Conservation (phyloP, 106 monocot genomes). For the Phalaenopsis aphrodite region DNA sequence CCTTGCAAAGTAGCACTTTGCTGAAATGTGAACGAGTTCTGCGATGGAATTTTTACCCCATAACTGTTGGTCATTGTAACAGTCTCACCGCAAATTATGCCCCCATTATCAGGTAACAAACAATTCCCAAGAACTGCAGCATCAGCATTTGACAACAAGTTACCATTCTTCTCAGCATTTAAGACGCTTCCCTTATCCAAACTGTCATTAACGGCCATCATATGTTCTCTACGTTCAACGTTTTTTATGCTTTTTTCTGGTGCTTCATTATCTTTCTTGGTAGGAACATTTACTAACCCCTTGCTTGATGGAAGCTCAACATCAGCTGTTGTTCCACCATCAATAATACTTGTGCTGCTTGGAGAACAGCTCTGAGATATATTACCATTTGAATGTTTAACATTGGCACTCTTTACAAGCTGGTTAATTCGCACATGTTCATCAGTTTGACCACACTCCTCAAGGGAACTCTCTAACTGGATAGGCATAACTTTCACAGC, state of each 20-base stretch:
- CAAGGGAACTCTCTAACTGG: conserved; percentile 11
- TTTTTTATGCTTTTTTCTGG: conserved; percentile 16
- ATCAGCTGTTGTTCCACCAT: conserved; percentile 5
- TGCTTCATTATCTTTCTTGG: conserved; percentile 15
- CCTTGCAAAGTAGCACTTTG: conserved; percentile 6
- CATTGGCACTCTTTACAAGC: conserved; percentile 6
- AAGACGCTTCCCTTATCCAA: not conserved
- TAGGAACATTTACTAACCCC: conserved; percentile 3
- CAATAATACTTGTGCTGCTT: conserved; percentile 10
- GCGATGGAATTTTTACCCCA: conserved; percentile 8
- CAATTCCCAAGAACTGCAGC: conserved; percentile 7
- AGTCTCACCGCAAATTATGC: conserved; percentile 3
- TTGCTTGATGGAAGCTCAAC: conserved; percentile 5
- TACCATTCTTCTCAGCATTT: conserved; percentile 13
- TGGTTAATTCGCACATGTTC: conserved; percentile 11
- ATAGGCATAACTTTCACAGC: conserved; percentile 13
- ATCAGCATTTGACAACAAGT: not conserved
- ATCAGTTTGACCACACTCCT: conserved; percentile 28
- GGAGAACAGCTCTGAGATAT: conserved; percentile 9
- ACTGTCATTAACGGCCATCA: conserved; percentile 5
- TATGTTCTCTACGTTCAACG: conserved; percentile 14
- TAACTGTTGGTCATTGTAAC: conserved; percentile 1
- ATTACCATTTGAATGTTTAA: conserved; percentile 22
- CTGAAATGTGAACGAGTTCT: conserved; percentile 19
- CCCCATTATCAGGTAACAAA: conserved; percentile 9